Conservation (phyloP, 2,329 filamentous ascomycete genomes). For the Hymenoscyphus salicellus region DNA sequence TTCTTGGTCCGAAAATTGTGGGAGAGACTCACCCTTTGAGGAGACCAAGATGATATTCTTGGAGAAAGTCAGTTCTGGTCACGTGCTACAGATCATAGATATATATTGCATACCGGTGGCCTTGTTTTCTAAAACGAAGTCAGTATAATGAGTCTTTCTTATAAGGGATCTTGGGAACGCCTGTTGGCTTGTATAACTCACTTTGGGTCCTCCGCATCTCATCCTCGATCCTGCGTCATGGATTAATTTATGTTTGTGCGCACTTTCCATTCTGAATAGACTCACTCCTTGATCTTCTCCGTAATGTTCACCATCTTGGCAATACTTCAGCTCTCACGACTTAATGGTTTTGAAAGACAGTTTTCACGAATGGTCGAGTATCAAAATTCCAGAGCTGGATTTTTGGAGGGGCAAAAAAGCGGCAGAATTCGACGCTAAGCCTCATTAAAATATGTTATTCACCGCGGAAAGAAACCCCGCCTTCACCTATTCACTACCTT, state of each 20-base stretch:
- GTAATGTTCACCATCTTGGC: conserved; percentile 95
- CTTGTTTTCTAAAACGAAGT: conserved; percentile 77
- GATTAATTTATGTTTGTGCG: conserved; percentile 3
- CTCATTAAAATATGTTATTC: not conserved
- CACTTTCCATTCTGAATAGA: conserved; percentile 19
- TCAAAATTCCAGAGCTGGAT: not conserved
- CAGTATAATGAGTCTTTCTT: conserved; percentile 5
- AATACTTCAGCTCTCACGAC: conserved; percentile 13
- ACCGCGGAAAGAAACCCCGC: not conserved
- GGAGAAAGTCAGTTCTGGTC: conserved; percentile 35
- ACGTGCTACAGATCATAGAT: conserved; percentile 19
- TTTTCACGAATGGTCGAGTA: not conserved
- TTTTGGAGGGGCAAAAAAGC: not conserved
- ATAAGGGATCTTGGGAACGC: not conserved
- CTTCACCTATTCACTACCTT: not conserved
- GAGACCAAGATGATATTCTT: conserved; percentile 97
- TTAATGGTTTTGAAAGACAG: not conserved
- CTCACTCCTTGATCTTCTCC: conserved; percentile 99
- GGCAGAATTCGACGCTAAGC: not conserved
- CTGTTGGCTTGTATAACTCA: conserved; percentile 47
- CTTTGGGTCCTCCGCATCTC: conserved; percentile 99
- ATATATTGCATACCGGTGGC: conserved; percentile 72
- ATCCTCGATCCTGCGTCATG: conserved; percentile 79
- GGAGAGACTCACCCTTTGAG: conserved; percentile 81
- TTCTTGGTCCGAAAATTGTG: not conserved